Evolutionary conservation across 495 filamentous ascomycete genomes (phyloP), one percentile per base, ranked within the genome.

Genomic region (Penicillium pulvis): DNA sequence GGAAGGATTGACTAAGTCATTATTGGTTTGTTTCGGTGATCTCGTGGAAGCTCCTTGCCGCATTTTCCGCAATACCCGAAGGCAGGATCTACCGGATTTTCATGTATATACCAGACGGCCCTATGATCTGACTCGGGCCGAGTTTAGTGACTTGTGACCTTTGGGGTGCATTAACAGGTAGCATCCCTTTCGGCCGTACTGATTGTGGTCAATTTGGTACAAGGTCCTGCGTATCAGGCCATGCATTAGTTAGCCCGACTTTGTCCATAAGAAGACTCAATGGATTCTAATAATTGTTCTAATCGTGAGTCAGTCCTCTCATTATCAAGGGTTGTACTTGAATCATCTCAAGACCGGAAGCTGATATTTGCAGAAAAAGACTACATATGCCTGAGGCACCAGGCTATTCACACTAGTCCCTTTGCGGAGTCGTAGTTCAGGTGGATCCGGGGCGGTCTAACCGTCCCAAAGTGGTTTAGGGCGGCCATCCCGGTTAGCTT

Each of bases 401-500:
- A 33, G 28, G 28, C 3, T 24, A n/a, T 4, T 24, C 1, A 46
- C 24, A 33, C 59, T 61, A 61, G 49, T 11, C 54, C 49, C 16
- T 31, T 42, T 44, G n/a, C 10, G n/a, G 54, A 9, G 26, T 52
- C 46, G 54, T 4, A 46, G 49, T 42, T 43, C 46, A 57, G 39
- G 54, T 61, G 54, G 24, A 42, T 61, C 55, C 59, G 59, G 14
- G 36, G 53, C 59, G 59, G 45, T 4, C 17, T 49, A 41, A 41
- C 39, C 39, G 14, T 41, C 39, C 39, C 39, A 17, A 41, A n/a
- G 39, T 6, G 16, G 39, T 4, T 41, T 41, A 41, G 39, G 14
- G 39, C 39, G 39, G 6, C 4, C 39, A 41, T 16, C 16, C 39
- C 39, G 39, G 39, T 41, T n/a, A 66, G 64, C 64, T 66, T 66